Evolutionary conservation across 1,284 basidiomycete species (phyloP), one percentile per base, ranked within the genome.

Genomic region (Sporisorium iseilematis-ciliati): DNA sequence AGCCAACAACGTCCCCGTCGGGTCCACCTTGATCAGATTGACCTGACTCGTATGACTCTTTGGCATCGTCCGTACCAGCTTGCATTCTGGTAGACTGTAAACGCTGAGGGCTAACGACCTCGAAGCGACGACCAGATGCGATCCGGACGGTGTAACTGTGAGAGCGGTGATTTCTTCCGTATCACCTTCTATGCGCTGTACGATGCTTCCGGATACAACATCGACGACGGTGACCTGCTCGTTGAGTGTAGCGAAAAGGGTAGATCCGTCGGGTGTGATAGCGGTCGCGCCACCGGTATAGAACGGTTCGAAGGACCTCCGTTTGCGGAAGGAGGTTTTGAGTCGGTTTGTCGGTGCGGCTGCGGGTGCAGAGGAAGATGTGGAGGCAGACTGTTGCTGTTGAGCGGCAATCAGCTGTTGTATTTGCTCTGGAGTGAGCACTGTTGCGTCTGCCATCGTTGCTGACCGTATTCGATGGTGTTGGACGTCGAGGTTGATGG

Each of bases 31-130:
- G 73, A 83, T 79, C 60, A 97, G 91, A 79, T 97, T 94, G 51
- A 98, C 92, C 20, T 96, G 96, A 6, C 95, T 92, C 57, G 94
- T 92, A 82, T 98, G 95, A 1, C 94, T 92, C 75, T 91, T 91
- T 5, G 93, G 87, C 35, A 96, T 88, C 35, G 91, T 90, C 57
- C 94, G 91, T 18, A 89, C 88, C 23, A 93, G 53, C 21, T 52
- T 65, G 7, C 80, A 75, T 10, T 75, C 73, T 2, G 86, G 85
- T 11, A 88, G 80, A 16, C 86, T 82, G 77, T 88, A 89, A 76
- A 88, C 86, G 42, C 88, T 85, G 16, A 90, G 78, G 0, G 87
- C 84, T 53, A 87, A 86, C 10, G 88, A 88, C 25, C 88, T 86
- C 65, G 87, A 87, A 25, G 86, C 86, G 4, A 88, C 87, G 51